Base-by-base conservation (phyloP, 2,329 filamentous ascomycete species). In the Fusarium anguioides region DNA sequence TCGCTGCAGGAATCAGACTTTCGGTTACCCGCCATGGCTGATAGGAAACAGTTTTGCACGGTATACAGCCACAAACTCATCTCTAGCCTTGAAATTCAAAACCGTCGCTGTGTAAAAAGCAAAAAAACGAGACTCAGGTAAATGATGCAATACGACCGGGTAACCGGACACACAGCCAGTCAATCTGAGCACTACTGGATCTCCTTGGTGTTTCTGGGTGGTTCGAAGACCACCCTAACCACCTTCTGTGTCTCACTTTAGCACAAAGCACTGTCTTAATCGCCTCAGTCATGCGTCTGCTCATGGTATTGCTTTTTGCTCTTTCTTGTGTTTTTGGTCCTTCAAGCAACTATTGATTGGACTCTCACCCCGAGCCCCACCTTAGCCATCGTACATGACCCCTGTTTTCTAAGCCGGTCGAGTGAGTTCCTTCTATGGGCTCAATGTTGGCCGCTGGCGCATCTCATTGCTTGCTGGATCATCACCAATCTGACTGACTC, bases 181-280 rank as follows among this genome's bases (percentile, higher is more conserved):
- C 36, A 61, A 49, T 63, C 44, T 39, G 54, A 60, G 61, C 48
- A 60, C 60, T 59, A 55, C 63, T 62, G 67, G 65, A 56, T 73
- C 66, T 60, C 49, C 48, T 47, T 62, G 47, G 64, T 57, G 60
- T 60, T 54, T 53, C 57, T 60, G 52, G 61, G 51, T 63, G 55
- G 50, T 52, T 69, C 54, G 45, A 64, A 63, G 52, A 40, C 58
- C 60, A 62, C 61, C 64, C 60, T 61, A 58, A 66, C 60, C 64
- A 50, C 23, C n/a, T 59, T 48, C 40, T 64, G 37, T 73, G 71
- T 74, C 71, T 73, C 71, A 74, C 64, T 42, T 60, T 66, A 54
- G 66, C 57, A 42, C 47, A 48, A 53, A 57, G 33, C 52, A 52
- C 56, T 60, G 59, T 45, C 36, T 49, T 26, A 47, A 57, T 71